Evolutionary conservation across 225 moss, liverwort and hornwort genomes (phyloP).

Genomic region (Sphagnum tenellum): DNA sequence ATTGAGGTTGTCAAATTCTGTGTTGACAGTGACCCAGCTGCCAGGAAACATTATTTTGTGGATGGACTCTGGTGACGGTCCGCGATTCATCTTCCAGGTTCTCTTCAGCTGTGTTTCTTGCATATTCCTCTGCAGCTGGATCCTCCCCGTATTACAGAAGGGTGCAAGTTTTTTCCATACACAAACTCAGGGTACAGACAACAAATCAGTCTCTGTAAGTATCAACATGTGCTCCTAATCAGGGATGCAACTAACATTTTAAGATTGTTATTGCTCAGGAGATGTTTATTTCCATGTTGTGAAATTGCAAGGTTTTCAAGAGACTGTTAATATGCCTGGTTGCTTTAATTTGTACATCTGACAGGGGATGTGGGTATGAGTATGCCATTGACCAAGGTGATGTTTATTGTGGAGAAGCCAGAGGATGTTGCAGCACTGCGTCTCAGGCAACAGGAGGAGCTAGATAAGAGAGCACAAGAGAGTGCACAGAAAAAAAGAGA

Average conservation of each 20-base stretch:
- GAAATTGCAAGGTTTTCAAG: no score
- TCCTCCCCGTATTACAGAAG: slow-evolving; percentile 25
- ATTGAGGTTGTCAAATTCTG: neutral
- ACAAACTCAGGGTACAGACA: slow-evolving; percentile 12
- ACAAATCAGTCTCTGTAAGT: slow-evolving; percentile 17
- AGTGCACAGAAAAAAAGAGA: slow-evolving; percentile 26
- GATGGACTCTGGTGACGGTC: slow-evolving; percentile 28
- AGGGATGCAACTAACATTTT: no score
- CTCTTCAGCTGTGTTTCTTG: slow-evolving; percentile 17
- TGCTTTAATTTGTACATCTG: neutral
- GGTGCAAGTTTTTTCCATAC: slow-evolving; percentile 15
- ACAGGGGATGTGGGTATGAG: neutral
- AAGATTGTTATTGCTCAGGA: no score
- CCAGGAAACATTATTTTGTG: slow-evolving; percentile 31
- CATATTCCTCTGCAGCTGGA: slow-evolving; percentile 20
- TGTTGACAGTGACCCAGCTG: slow-evolving; percentile 26
- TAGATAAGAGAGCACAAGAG: slow-evolving; percentile 23
- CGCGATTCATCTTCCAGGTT: slow-evolving; percentile 19
- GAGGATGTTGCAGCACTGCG: slow-evolving; percentile 36
- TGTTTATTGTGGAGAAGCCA: slow-evolving; percentile 11
- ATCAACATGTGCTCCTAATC: slow-evolving; percentile 19
- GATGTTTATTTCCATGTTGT: no score
- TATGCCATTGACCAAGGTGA: no score
- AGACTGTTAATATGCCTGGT: neutral
- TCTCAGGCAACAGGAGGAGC: slow-evolving; percentile 35